Conservation (phyloP, 768 basidiomycete genomes). For the Asterophora lycoperdoides region DNA sequence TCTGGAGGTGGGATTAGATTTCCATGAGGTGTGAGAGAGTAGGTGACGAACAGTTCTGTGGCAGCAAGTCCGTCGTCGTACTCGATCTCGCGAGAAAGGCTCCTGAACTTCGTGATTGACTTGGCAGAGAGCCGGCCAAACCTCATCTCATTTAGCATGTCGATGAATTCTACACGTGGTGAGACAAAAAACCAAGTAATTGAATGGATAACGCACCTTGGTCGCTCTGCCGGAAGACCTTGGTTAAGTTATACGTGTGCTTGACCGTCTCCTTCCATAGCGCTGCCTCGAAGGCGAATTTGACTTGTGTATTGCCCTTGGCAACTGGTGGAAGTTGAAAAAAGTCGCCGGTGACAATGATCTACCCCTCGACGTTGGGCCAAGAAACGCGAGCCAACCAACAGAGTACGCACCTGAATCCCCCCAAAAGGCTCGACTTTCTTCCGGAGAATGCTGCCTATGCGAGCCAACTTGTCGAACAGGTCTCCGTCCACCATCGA, state of each 20-base stretch:
- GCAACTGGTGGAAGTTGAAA: conserved; percentile 95
- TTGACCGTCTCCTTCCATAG: conserved; percentile 72
- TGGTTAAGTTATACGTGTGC: conserved; percentile 86
- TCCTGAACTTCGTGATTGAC: conserved; percentile 69
- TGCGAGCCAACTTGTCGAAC: conserved; percentile 82
- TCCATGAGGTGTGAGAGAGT: not conserved
- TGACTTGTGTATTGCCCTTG: conserved; percentile 54
- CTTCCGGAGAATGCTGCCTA: conserved; percentile 64
- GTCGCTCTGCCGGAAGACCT: conserved; percentile 94
- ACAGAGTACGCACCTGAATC: conserved; percentile 60
- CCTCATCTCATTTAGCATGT: conserved; percentile 99
- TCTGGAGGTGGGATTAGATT: conserved; percentile 34
- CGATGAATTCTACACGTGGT: conserved; percentile 65
- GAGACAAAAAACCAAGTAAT: not conserved
- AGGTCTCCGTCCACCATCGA: conserved; percentile 96
- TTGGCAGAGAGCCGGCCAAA: conserved; percentile 66
- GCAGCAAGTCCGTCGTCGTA: conserved; percentile 82
- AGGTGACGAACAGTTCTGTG: conserved; percentile 78
- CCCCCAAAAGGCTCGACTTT: conserved; percentile 81
- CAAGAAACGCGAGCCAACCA: not conserved
- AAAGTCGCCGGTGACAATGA: conserved; percentile 95
- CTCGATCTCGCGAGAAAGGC: conserved; percentile 61
- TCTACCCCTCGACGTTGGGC: conserved; percentile 33
- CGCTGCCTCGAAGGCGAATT: conserved; percentile 90
- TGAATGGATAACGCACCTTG: conserved; percentile 47